Evolutionary conservation across 2,329 filamentous ascomycete species (phyloP).

Genomic region (Calonectria leucothoes): DNA sequence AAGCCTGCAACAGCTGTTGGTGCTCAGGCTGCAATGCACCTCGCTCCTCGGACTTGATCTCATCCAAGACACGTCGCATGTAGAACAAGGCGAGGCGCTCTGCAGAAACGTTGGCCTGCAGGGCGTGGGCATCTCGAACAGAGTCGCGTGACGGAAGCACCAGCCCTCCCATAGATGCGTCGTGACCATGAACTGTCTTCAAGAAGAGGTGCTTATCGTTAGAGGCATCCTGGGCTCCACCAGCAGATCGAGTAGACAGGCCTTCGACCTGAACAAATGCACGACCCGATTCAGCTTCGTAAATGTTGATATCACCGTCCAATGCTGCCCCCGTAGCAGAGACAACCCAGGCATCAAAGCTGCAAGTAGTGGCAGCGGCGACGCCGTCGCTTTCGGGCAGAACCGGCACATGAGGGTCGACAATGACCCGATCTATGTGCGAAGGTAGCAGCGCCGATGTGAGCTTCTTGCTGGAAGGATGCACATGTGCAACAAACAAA

Average conservation of each 20-base stretch:
- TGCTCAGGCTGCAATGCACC: background rate
- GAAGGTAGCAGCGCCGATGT: background rate
- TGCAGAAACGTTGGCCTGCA: background rate
- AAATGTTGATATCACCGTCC: background rate
- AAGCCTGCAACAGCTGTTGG: background rate
- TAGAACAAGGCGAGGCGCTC: background rate
- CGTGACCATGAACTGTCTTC: background rate
- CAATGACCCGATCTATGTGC: background rate
- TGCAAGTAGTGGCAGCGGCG: background rate
- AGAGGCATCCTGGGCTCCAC: background rate
- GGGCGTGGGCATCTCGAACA: background rate
- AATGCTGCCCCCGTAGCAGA: background rate
- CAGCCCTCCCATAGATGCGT: background rate
- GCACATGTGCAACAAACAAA: background rate
- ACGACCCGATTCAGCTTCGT: background rate
- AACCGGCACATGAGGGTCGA: background rate
- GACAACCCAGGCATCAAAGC: background rate
- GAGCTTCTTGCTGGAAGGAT: background rate
- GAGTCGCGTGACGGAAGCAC: background rate
- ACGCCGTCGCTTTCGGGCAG: background rate
- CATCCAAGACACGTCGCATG: background rate
- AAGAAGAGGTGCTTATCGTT: background rate
- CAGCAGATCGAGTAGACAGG: background rate
- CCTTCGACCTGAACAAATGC: background rate
- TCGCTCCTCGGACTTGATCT: background rate